Evolutionary conservation across 169 alveolate genomes (phyloP), one percentile per base, ranked within the genome.

Genomic region (Eimeria necatrix): DNA sequence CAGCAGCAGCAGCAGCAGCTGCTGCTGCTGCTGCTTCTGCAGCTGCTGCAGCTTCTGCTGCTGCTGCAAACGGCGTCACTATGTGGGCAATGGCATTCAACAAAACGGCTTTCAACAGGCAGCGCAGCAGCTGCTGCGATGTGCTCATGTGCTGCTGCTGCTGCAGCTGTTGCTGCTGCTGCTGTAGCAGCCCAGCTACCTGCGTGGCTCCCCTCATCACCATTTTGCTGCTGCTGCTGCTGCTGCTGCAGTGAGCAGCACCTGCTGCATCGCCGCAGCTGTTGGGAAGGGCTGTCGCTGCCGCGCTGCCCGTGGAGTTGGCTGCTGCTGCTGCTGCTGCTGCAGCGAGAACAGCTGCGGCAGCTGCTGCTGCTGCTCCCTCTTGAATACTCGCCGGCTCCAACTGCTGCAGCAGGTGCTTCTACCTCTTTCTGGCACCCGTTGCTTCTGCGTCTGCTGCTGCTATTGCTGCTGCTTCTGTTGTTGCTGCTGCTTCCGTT

Each of bases 361-460:
- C 48, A 20, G 20, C 64, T 24, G 3, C 86, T 46, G 53, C 61
- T 22, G n/a, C 14, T 60, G 71, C n/a, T 60, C n/a, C n/a, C n/a
- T n/a, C 8, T 20, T 16, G 9, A 64, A 8, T 5, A 22, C 12
- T 16, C 83, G 83, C 49, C 6, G 49, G 10, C 83, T 22, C 83
- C 51, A n/a, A 22, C 51, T 7, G 8, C 10, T 22, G 51, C 41
- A 5, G 6, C 16, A 49, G 83, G 16, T 22, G 1, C 0, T 18
- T 49, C 6, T 5, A 3, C n/a, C 78, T 68, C 2, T 8, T 8
- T 70, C 56, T 22, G 22, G 86, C 86, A 22, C 20, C 59, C 20
- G 59, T 22, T 74, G n/a, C 86, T 74, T 53, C 86, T 74, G 86
- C 84, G 5, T 48, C 84, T n/a, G 84, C 76, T 64, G 76, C 76